Base-by-base conservation (phyloP, 768 basidiomycete genomes). In the Ephemerocybe angulata region DNA sequence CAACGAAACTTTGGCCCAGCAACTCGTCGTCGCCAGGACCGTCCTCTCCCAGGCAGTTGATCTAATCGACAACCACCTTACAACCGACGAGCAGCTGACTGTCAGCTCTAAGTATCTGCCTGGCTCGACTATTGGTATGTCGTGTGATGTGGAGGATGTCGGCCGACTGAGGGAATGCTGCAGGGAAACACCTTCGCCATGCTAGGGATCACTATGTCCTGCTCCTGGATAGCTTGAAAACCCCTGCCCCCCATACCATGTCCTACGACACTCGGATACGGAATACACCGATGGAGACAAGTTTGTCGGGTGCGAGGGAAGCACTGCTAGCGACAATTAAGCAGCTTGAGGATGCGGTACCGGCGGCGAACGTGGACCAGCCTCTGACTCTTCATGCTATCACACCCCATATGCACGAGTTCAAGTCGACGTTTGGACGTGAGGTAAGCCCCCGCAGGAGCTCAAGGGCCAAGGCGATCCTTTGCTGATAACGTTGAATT, bases 111-210 rank as follows among this genome's bases (percentile, higher is more conserved):
- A 82, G 64, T 84, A 80, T 62, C 76, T 93, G 50, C 88, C 90
- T n/a, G 91, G 91, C 15, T 91, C 90, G 10, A 92, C 91, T 4
- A 93, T 93, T 54, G 90, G 90, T 90, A 68, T 55, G 67, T 61
- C n/a, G n/a, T n/a, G n/a, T n/a, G n/a, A n/a, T n/a, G n/a, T n/a
- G n/a, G n/a, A n/a, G n/a, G n/a, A n/a, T n/a, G n/a, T n/a, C n/a
- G n/a, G n/a, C n/a, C n/a, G n/a, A n/a, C n/a, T n/a, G n/a, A n/a
- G n/a, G n/a, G n/a, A n/a, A n/a, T n/a, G 52, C 4, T 31, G 19
- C 58, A 92, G 90, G 90, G 47, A 93, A 93, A 71, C 91, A 93
- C 65, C 66, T 93, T 40, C 84, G 91, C 35, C 91, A 93, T 75
- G 89, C 88, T 22, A 78, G 87, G 53, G 91, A 93, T 63, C 92